These are phyloP conservation scores for Fusarium robinianum DNA, from an alignment of 2,329 filamentous ascomycete genomes.

Conservation along the genomic window DNA sequence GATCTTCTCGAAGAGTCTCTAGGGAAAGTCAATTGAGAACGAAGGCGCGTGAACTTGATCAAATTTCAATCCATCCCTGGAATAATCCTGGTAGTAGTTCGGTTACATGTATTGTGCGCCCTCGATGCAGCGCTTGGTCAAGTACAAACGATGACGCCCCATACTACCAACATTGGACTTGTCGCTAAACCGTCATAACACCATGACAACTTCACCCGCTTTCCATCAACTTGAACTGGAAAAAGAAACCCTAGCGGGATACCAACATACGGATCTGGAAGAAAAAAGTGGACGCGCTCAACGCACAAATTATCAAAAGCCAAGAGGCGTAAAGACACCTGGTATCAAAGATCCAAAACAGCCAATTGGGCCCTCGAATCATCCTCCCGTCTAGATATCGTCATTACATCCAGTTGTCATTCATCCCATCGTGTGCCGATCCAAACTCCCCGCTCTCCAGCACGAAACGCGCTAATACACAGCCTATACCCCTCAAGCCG, in stretches of 20 bases:
- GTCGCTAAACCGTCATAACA: no score
- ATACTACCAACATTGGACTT: no score
- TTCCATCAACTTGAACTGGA: background rate
- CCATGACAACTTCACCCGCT: no score
- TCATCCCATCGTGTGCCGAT: conserved; percentile 32
- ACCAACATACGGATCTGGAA: conserved; percentile 5
- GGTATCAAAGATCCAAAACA: conserved; percentile 28
- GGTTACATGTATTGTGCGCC: no score
- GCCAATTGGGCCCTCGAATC: conserved; percentile 8
- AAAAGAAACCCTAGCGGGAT: background rate
- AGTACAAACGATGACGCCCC: no score
- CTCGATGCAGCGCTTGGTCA: no score
- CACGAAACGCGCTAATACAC: conserved; percentile 11
- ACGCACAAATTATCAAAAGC: conserved; percentile 13
- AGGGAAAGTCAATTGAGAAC: conserved; percentile 1
- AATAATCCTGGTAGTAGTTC: no score
- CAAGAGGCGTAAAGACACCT: conserved; percentile 23
- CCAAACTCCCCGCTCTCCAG: conserved; percentile 25
- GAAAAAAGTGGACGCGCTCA: conserved; percentile 17
- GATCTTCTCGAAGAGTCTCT: conserved; percentile 12
- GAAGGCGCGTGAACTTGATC: no score
- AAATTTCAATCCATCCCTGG: no score
- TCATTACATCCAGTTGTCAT: conserved; percentile 29
- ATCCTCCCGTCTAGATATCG: conserved; percentile 27
- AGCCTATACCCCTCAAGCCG: conserved; percentile 50